A percentile compares a stretch with the other conserved stretches of the same genome.
These are phyloP conservation scores for Chrysosporium keratinophilum DNA, from an alignment of 2,329 filamentous ascomycete genomes.

Conservation along the genomic window DNA sequence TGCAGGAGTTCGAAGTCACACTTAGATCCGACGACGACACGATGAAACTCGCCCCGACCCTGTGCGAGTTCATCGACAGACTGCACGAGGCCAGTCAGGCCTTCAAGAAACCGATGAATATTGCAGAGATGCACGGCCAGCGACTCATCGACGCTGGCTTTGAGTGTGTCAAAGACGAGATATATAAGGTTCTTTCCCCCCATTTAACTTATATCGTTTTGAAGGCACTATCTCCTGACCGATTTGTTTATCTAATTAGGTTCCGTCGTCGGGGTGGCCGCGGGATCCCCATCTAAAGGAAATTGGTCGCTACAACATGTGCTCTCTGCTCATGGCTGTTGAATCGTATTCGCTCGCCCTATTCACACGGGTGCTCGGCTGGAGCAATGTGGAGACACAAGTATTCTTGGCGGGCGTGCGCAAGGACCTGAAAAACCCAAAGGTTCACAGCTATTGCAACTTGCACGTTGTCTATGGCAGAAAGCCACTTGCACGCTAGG, in stretches of 20 bases:
- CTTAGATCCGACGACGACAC: slow-evolving; percentile 13
- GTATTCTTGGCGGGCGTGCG: slow-evolving; percentile 3
- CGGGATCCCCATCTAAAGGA: slow-evolving; percentile 14
- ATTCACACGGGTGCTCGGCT: slow-evolving; percentile 21
- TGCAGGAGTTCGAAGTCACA: slow-evolving; percentile 25
- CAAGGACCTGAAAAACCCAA: slow-evolving; percentile 8
- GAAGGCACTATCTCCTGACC: no score
- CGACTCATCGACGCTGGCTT: slow-evolving; percentile 22
- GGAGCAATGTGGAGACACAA: slow-evolving; percentile 15
- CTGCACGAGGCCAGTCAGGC: slow-evolving; percentile 17
- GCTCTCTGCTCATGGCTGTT: slow-evolving; percentile 19
- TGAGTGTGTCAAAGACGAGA: slow-evolving; percentile 17
- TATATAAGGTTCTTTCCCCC: slow-evolving; percentile 14
- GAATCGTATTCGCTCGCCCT: slow-evolving; percentile 20
- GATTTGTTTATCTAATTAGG: no score
- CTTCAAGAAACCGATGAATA: slow-evolving; percentile 20
- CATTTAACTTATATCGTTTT: no score
- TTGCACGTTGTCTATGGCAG: slow-evolving; percentile 23
- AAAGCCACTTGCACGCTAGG: not conserved
- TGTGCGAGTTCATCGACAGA: slow-evolving; percentile 14
- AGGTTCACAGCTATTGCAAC: slow-evolving; percentile 4
- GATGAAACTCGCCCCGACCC: slow-evolving; percentile 11
- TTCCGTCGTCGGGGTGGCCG: slow-evolving; percentile 11
- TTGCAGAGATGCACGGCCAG: slow-evolving; percentile 21
- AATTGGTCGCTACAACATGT: slow-evolving; percentile 16